A percentile compares a stretch with the other conserved stretches of the same genome.
phyloP scores from a whole-genome alignment of 2,329 filamentous ascomycete genomes.

The Claviceps humidiphila region DNA sequence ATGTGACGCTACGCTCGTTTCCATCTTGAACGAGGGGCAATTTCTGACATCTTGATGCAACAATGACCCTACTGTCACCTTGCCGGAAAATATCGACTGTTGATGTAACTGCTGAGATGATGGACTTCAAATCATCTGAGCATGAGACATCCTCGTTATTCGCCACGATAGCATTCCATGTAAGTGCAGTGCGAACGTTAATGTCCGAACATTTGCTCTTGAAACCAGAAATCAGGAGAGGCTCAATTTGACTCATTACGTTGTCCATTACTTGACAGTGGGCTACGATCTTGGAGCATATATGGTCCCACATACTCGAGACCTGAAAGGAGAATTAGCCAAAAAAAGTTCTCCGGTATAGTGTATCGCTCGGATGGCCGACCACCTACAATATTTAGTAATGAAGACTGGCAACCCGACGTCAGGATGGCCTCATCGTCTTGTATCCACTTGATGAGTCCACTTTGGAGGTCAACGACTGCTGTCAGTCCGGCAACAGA shows the following conservation, averaged over 20 bases:
- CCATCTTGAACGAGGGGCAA: constrained; percentile 35
- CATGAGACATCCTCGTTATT: constrained; percentile 46
- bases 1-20: constrained; percentile 28
- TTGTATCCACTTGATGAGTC: constrained; percentile 49
- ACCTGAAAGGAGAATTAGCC: constrained; percentile 14
- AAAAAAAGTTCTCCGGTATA: not conserved
- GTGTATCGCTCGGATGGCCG: not conserved
- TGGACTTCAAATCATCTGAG: constrained; percentile 47
- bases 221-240: constrained; percentile 41
- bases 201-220: constrained; percentile 41
- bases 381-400: constrained; percentile 26
- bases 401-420: constrained; percentile 24
- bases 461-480: constrained; percentile 47
- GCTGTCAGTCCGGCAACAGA: constrained; percentile 24
- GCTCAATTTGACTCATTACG: constrained; percentile 40
- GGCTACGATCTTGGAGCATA: constrained; percentile 27
- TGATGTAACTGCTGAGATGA: constrained; percentile 47
- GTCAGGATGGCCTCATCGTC: constrained; percentile 36
- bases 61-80: constrained; percentile 25
- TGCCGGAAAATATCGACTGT: constrained; percentile 35
- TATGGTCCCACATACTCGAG: constrained; percentile 31
- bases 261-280: constrained; percentile 23
- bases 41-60: constrained; percentile 25
- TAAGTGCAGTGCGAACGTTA: constrained; percentile 35
- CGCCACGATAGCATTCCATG: constrained; percentile 62